A percentile compares a stretch with the other conserved stretches of the same genome.
Evolutionary conservation across 169 alveolate species (phyloP).

Genomic region (Plasmodium relictum): DNA sequence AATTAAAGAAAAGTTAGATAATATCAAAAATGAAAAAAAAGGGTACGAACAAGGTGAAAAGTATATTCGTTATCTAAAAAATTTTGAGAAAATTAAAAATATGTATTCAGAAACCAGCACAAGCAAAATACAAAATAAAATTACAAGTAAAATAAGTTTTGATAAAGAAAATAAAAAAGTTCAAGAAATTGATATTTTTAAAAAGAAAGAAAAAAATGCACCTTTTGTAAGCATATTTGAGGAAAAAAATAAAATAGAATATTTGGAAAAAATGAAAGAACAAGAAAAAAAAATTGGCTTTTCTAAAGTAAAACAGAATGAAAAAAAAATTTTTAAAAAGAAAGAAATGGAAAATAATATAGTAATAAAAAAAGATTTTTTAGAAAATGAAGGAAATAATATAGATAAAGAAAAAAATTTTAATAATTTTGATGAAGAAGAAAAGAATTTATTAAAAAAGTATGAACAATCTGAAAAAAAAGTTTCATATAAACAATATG

Average conservation of each 20-base stretch:
- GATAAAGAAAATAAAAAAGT: slow-evolving; percentile 21
- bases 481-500: not conserved
- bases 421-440: not conserved
- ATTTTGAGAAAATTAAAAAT: slow-evolving; percentile 34
- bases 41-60: slow-evolving; percentile 49
- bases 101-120: slow-evolving; percentile 5
- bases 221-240: slow-evolving; percentile 7
- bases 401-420: not conserved
- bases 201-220: not conserved
- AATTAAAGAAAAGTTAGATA: slow-evolving; percentile 27
- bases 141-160: not conserved
- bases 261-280: not conserved
- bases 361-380: not conserved
- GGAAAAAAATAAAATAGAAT: not conserved
- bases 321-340: not conserved
- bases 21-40: slow-evolving; percentile 55
- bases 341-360: not conserved
- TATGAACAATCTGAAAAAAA: not conserved
- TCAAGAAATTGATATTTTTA: not conserved
- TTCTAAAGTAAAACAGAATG: not conserved
- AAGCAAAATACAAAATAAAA: slow-evolving; percentile 4
- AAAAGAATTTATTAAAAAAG: not conserved
- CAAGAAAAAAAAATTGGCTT: not conserved
- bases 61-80: slow-evolving; percentile 13
- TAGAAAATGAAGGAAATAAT: not conserved